Evolutionary conservation across 768 basidiomycete genomes (phyloP).

Genomic region (Mycena maculata): DNA sequence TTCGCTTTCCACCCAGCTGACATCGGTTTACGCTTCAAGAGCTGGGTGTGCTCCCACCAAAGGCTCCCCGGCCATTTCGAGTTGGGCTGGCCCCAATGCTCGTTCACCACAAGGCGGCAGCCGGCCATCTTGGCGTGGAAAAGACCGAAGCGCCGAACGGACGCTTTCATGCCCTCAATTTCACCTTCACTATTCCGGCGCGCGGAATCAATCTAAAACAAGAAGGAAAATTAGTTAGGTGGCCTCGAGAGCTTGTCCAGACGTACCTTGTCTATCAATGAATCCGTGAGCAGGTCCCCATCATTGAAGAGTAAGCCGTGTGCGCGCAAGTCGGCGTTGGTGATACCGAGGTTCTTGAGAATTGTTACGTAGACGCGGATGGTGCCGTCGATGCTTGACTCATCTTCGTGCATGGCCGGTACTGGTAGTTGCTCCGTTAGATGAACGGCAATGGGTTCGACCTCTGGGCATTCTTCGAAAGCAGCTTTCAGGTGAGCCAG

Average conservation of each 20-base stretch:
- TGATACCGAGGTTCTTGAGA: slow-evolving; percentile 6
- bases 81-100: slow-evolving; percentile 45
- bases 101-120: slow-evolving; percentile 36
- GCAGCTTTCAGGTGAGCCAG: slow-evolving; percentile 10
- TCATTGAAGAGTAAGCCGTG: slow-evolving; percentile 27
- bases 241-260: slow-evolving; percentile 1
- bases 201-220: slow-evolving; percentile 33
- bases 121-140: slow-evolving; percentile 41
- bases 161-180: slow-evolving; percentile 18
- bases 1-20: slow-evolving; percentile 29
- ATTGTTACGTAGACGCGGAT: slow-evolving; percentile 28
- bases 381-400: slow-evolving; percentile 31
- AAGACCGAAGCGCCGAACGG: slow-evolving; percentile 30
- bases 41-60: slow-evolving; percentile 13
- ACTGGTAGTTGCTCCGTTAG: slow-evolving; percentile 27
- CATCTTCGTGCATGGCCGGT: slow-evolving; percentile 36
- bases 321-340: slow-evolving; percentile 14
- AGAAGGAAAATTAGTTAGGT: slow-evolving; percentile 17
- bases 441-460: slow-evolving; percentile 27
- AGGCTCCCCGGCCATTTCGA: slow-evolving; percentile 29
- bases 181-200: slow-evolving; percentile 15
- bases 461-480: slow-evolving; percentile 8
- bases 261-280: slow-evolving; percentile 25
- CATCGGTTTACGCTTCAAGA: slow-evolving; percentile 26
- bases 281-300: slow-evolving; percentile 27